Evolutionary conservation across 2,329 filamentous ascomycete species (phyloP).

Genomic region (Arachnopeziza araneosa): DNA sequence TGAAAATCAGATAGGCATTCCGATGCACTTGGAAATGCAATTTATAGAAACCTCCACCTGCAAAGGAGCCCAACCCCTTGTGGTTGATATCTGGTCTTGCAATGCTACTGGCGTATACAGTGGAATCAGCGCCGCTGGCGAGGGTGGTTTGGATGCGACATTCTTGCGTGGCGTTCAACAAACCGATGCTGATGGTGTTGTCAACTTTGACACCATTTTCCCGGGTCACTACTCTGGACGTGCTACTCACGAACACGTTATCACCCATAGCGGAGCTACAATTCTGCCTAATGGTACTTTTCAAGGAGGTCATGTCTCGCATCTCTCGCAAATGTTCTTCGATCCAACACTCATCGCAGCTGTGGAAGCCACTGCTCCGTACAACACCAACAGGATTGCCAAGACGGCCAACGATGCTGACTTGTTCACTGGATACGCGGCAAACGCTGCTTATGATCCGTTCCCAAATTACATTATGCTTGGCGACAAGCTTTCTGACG

Average conservation of each 20-base stretch:
- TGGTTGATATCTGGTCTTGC: constrained; percentile 47
- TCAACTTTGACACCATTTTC: constrained; percentile 38
- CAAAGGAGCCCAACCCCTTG: constrained; percentile 41
- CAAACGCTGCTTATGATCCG: constrained; percentile 43
- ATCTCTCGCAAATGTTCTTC: constrained; percentile 52
- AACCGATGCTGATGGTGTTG: constrained; percentile 38
- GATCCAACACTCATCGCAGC: constrained; percentile 52
- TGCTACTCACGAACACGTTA: constrained; percentile 41
- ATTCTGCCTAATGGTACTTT: constrained; percentile 42
- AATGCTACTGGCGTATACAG: constrained; percentile 40
- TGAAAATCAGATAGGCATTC: constrained; percentile 41
- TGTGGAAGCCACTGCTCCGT: constrained; percentile 46
- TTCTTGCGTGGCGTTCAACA: constrained; percentile 39
- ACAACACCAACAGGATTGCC: constrained; percentile 41
- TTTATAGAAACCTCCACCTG: constrained; percentile 46
- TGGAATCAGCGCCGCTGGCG: constrained; percentile 35
- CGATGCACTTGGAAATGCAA: constrained; percentile 42
- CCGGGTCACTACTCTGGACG: constrained; percentile 42
- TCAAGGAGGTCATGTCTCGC: constrained; percentile 42
- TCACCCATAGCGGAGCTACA: constrained; percentile 12
- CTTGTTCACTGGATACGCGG: constrained; percentile 36
- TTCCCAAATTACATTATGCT: constrained; percentile 54
- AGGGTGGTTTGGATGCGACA: constrained; percentile 37
- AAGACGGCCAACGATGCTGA: constrained; percentile 46
- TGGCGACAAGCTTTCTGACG: constrained; percentile 46